Evolutionary conservation across 768 basidiomycete genomes (phyloP).

Genomic region (Mycena indigotica): DNA sequence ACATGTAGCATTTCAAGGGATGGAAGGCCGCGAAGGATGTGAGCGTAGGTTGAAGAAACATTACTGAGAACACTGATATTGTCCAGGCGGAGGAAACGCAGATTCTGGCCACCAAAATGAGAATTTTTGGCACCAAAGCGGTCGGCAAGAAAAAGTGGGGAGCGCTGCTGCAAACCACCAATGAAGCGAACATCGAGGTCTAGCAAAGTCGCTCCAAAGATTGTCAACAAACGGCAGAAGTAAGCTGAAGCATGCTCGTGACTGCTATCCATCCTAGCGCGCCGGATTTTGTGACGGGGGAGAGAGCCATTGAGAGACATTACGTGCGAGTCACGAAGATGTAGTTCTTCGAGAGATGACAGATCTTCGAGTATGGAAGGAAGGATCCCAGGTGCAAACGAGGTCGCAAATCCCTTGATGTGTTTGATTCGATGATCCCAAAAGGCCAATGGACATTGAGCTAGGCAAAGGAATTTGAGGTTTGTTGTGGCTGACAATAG

Average conservation of each 20-base stretch:
- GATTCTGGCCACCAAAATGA: constrained; percentile 10
- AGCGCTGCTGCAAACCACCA: constrained; percentile 29
- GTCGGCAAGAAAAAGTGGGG: constrained; percentile 24
- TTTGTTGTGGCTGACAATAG: constrained; percentile 29
- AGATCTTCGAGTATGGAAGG: constrained; percentile 29
- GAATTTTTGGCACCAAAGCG: background rate
- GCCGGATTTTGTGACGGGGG: constrained; percentile 27
- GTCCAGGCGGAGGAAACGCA: constrained; percentile 30
- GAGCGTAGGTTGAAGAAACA: constrained; percentile 25
- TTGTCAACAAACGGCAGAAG: constrained; percentile 25
- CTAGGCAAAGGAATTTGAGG: constrained; percentile 28
- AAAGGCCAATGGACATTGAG: constrained; percentile 31
- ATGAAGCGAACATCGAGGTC: constrained; percentile 32
- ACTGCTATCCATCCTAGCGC: constrained; percentile 31
- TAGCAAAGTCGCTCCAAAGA: constrained; percentile 26
- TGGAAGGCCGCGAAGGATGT: constrained; percentile 26
- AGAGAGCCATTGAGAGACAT: constrained; percentile 26
- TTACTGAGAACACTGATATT: constrained; percentile 32
- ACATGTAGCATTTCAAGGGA: constrained; percentile 29
- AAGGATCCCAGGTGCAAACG: constrained; percentile 31
- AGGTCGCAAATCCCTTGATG: constrained; percentile 30
- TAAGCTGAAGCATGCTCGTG: constrained; percentile 29
- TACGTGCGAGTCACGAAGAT: constrained; percentile 31
- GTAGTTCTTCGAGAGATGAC: constrained; percentile 26
- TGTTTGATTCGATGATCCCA: constrained; percentile 28